These are phyloP conservation scores for Prunus mira DNA, from an alignment of 306 rosid genomes.

Conservation along the genomic window DNA sequence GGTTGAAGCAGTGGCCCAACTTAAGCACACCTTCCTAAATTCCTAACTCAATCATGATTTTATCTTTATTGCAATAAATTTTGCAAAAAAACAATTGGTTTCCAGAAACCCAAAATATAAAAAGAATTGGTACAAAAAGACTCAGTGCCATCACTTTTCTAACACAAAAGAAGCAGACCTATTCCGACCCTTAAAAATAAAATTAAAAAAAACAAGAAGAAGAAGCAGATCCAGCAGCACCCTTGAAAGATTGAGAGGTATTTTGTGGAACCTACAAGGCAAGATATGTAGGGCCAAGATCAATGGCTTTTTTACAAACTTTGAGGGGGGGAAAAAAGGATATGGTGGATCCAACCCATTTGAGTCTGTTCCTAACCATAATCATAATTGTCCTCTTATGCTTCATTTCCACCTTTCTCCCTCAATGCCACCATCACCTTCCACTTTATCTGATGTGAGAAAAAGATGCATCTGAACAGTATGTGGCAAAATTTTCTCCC, in stretches of 20 bases:
- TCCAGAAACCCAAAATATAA: conserved; percentile 5
- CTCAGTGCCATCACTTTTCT: background rate
- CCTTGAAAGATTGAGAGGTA: conserved; percentile 13
- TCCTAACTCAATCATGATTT: conserved; percentile 29
- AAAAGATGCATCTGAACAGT: conserved; percentile 34
- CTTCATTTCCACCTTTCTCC: conserved; percentile 33
- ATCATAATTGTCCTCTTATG: conserved; percentile 48
- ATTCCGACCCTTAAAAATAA: background rate
- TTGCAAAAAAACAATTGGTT: background rate
- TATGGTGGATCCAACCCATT: conserved; percentile 68
- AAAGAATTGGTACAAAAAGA: background rate
- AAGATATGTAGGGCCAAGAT: conserved; percentile 46
- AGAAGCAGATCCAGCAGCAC: conserved; percentile 10
- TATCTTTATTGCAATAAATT: conserved; percentile 18
- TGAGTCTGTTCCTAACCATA: conserved; percentile 40
- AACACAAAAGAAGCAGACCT: background rate
- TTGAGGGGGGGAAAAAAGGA: conserved; percentile 25
- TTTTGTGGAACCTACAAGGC: conserved; percentile 37
- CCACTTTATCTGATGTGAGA: conserved; percentile 30
- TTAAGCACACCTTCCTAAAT: conserved; percentile 31
- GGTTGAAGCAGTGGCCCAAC: conserved; percentile 28
- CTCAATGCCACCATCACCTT: conserved; percentile 32
- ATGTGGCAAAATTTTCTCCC: conserved; percentile 16
- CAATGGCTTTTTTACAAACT: conserved; percentile 37
- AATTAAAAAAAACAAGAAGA: background rate